phyloP scores from a whole-genome alignment of 345 rosid genomes.

The Eucalyptus camaldulensis region DNA sequence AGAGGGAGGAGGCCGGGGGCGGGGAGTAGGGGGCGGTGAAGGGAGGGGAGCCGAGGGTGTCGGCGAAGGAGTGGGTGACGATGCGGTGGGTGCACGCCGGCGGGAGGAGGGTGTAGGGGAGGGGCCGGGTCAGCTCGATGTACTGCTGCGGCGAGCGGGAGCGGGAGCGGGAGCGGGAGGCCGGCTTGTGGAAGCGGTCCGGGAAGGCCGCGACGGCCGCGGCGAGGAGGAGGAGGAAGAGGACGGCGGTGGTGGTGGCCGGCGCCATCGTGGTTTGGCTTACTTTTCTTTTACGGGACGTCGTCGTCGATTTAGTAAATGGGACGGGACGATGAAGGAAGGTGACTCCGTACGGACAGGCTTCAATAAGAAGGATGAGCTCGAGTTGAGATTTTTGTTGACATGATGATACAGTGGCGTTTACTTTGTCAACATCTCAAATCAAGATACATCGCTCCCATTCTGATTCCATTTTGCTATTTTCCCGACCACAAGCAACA shows the following conservation, averaged over 20 bases:
- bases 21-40: slow-evolving; percentile 52
- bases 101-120: slow-evolving; percentile 33
- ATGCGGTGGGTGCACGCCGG: slow-evolving; percentile 48
- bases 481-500: no score
- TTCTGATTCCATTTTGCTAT: not conserved
- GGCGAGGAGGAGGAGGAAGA: not conserved
- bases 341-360: not conserved
- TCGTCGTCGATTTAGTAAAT: not conserved
- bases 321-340: not conserved
- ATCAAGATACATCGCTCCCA: no score
- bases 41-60: slow-evolving; percentile 63
- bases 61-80: slow-evolving; percentile 68
- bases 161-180: not conserved
- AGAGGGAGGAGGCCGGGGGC: slow-evolving; percentile 7
- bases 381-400: no score
- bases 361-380: not conserved
- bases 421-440: no score
- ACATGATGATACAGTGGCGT: no score
- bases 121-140: slow-evolving; percentile 42
- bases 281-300: not conserved
- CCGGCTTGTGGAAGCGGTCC: not conserved
- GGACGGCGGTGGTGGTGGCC: not conserved
- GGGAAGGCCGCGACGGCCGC: not conserved
- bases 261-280: not conserved
- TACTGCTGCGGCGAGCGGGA: slow-evolving; percentile 16